Percentiles rank a stretch among this genome's conserved stretches.
Conservation (phyloP, 139 green algal genomes). For the Ettlia oleoabundans region DNA sequence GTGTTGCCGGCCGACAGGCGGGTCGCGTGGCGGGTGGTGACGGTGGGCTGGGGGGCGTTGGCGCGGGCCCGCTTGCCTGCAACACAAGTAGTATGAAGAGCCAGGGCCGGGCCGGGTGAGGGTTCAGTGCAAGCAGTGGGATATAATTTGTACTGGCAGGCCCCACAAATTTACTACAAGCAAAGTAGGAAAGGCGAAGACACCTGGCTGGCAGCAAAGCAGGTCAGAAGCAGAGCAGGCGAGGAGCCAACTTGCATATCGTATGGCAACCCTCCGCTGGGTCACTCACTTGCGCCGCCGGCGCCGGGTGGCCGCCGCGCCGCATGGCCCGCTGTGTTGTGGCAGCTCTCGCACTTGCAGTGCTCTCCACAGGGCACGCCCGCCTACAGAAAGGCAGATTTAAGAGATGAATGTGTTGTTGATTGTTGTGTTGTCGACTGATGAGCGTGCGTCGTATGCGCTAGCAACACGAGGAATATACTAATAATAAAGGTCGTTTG, state of each 20-base stretch:
- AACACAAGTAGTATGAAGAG: too few relatives aligned
- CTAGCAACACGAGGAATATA: too few relatives aligned
- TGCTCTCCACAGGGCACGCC: slow-evolving; percentile 82
- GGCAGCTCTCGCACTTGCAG: slow-evolving; percentile 88
- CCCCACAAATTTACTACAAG: too few relatives aligned
- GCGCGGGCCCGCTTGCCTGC: slow-evolving; percentile 24
- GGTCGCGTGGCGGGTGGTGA: background rate
- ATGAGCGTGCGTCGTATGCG: too few relatives aligned
- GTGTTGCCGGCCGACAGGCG: background rate
- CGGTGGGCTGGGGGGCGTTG: background rate
- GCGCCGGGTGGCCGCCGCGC: background rate
- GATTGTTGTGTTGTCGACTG: background rate
- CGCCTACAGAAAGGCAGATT: slow-evolving; percentile 52
- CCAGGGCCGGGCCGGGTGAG: too few relatives aligned
- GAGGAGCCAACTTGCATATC: too few relatives aligned
- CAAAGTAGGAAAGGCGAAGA: too few relatives aligned
- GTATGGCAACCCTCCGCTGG: too few relatives aligned
- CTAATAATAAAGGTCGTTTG: too few relatives aligned
- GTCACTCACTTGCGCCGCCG: slow-evolving; percentile 17
- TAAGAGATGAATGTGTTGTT: background rate
- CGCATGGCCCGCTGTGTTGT: slow-evolving; percentile 55
- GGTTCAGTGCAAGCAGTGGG: background rate
- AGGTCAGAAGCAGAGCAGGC: too few relatives aligned
- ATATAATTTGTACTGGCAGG: too few relatives aligned
- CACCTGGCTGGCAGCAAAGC: background rate